Evolutionary conservation across 2,329 filamentous ascomycete genomes (phyloP), one percentile per base, ranked within the genome.

Genomic region (Fusarium agapanthi): DNA sequence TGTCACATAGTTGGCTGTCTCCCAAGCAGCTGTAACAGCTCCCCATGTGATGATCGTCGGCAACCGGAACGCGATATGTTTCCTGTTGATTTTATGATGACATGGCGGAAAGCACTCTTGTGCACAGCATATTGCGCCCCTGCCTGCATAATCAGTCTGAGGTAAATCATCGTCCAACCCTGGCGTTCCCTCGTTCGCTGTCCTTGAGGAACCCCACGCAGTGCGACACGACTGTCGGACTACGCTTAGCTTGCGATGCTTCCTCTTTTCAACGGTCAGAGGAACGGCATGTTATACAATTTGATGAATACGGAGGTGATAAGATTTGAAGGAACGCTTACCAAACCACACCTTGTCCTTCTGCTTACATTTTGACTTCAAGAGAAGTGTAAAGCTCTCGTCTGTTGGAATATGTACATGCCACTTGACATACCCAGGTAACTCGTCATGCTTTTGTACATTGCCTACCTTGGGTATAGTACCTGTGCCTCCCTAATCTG

Each of bases 61-160:
- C 44, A 71, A 60, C 47, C 70, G 66, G 61, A 67, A 73, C 61
- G 45, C 48, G 56, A 55, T 58, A 55, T 73, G 71, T 73, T 71
- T 73, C 71, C 58, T 65, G 24, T 73, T 69, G 51, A 62, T 59
- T 56, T 54, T 59, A 40, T 71, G 43, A 59, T 73, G 47, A 56
- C 45, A 53, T 60, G 45, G 61, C 43, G 38, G 67, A 53, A 60
- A 47, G 58, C 37, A 45, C 32, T 65, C 50, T 51, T 74, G 67
- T 51, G 57, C 26, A 64, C 54, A 47, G 48, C 54, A 41, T 62
- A 22, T 53, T 45, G 48, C 28, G 44, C 54, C 69, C 71, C 67
- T 72, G 67, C 67, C 63, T 65, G 71, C 40, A 55, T 38, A 73
- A 73, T 74, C 56, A 74, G 55, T 63, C 48, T 74, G 71, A 67